A percentile compares a stretch with the other conserved stretches of the same genome.
Conservation (phyloP, 2,329 filamentous ascomycete genomes). For the Trichoderma sp. region DNA sequence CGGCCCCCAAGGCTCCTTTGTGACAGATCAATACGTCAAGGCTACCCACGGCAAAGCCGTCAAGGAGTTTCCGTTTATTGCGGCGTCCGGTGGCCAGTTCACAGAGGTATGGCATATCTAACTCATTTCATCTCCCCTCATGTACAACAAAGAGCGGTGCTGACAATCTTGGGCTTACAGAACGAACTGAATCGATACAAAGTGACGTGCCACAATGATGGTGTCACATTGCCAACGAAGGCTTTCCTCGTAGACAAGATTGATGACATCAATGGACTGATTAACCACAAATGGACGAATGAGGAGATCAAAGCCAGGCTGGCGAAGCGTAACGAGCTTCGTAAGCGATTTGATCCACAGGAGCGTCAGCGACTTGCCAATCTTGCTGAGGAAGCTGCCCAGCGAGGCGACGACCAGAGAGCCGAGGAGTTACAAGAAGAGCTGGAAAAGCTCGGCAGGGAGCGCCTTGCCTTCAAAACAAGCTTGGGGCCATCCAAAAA, state of each 20-base stretch:
- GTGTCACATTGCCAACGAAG: conserved; percentile 70
- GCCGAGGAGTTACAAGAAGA: conserved; percentile 55
- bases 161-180: conserved; percentile 40
- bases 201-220: conserved; percentile 68
- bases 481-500: conserved; percentile 55
- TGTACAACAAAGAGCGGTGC: conserved; percentile 9
- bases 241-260: conserved; percentile 67
- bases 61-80: conserved; percentile 84
- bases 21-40: conserved; percentile 80
- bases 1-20: conserved; percentile 71
- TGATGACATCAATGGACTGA: conserved; percentile 73
- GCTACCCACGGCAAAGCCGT: conserved; percentile 79
- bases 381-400: conserved; percentile 63
- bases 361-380: conserved; percentile 66
- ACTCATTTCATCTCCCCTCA: neutral
- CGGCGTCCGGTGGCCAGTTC: conserved; percentile 80
- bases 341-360: conserved; percentile 62
- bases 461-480: conserved; percentile 72
- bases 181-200: conserved; percentile 79
- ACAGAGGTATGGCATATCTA: conserved; percentile 61
- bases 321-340: conserved; percentile 64
- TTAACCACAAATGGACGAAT: conserved; percentile 79
- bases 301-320: conserved; percentile 79
- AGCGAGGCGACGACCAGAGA: conserved; percentile 58
- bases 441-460: conserved; percentile 60